Conservation (phyloP, 2,329 filamentous ascomycete species). For the Monosporascus sp. region DNA sequence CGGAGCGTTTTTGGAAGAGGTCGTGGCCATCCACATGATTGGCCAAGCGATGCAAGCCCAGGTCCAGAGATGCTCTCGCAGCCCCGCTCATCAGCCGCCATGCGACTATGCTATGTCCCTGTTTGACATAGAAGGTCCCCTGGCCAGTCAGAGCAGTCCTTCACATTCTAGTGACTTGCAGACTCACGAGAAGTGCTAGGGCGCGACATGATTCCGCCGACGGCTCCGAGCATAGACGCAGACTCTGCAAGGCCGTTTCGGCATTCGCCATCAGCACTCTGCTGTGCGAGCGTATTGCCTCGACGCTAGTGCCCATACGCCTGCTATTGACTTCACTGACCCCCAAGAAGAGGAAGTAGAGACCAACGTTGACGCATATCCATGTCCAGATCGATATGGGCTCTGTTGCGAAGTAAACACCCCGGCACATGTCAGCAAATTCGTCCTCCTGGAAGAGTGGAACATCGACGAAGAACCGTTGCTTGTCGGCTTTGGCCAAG, state of each 20-base stretch:
- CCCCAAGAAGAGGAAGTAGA: constrained; percentile 18
- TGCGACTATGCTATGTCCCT: constrained; percentile 21
- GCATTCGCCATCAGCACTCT: constrained; percentile 14
- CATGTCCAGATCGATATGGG: constrained; percentile 21
- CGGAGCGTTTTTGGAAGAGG: constrained; percentile 5
- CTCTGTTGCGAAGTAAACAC: constrained; percentile 24
- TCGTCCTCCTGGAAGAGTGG: constrained; percentile 18
- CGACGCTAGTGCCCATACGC: constrained; percentile 10
- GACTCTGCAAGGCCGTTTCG: constrained; percentile 19
- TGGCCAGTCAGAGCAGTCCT: constrained; percentile 5
- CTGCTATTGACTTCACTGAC: constrained; percentile 4
- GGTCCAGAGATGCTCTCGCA: constrained; percentile 19
- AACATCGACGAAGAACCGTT: constrained; percentile 22
- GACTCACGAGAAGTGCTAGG: constrained; percentile 20
- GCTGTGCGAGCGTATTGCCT: constrained; percentile 7
- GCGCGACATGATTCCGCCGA: constrained; percentile 20
- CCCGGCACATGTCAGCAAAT: constrained; percentile 20
- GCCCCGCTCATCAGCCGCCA: constrained; percentile 22
- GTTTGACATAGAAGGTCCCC: constrained; percentile 21
- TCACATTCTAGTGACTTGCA: neutral
- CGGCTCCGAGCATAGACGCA: constrained; percentile 22
- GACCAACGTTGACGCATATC: constrained; percentile 22
- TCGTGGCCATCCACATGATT: neutral
- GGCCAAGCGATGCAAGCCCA: constrained; percentile 22
- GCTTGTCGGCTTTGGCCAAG: constrained; percentile 16